A percentile compares a stretch with the other conserved stretches of the same genome.
Evolutionary conservation across 1,284 basidiomycete genomes (phyloP).

Genomic region (Ustilago trichophora): DNA sequence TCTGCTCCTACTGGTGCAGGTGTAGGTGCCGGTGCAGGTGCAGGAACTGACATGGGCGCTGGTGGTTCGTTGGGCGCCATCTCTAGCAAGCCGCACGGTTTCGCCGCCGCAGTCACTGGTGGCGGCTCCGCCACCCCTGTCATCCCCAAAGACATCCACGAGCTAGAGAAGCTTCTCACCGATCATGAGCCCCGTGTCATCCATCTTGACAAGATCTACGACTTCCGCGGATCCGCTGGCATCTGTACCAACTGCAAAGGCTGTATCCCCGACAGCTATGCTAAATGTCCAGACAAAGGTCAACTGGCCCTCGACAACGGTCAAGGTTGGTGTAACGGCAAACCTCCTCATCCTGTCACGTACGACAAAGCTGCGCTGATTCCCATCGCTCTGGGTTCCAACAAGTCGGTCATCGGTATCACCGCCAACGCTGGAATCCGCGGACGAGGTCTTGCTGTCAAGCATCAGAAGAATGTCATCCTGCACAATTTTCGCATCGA

Average conservation of each 20-base stretch:
- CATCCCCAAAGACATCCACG: constrained; percentile 61
- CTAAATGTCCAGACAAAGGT: constrained; percentile 62
- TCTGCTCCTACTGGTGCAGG: constrained; percentile 1
- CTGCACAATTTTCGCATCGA: constrained; percentile 66
- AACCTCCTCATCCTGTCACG: constrained; percentile 12
- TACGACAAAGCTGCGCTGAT: constrained; percentile 54
- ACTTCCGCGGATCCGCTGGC: constrained; percentile 61
- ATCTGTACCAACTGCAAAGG: constrained; percentile 59
- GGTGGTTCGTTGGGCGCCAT: not conserved
- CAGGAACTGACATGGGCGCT: not conserved
- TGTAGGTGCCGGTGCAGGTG: not conserved
- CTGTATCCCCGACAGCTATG: constrained; percentile 45
- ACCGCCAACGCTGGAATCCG: constrained; percentile 63
- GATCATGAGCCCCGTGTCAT: constrained; percentile 66
- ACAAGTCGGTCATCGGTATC: constrained; percentile 36
- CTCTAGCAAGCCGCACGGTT: constrained; percentile 31
- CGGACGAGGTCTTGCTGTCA: constrained; percentile 46
- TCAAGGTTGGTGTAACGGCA: constrained; percentile 63
- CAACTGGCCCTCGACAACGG: constrained; percentile 65
- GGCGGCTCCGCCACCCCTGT: constrained; percentile 65
- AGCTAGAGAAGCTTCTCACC: constrained; percentile 64
- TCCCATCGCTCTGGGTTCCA: constrained; percentile 8
- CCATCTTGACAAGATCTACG: constrained; percentile 63
- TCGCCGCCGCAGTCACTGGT: constrained; percentile 66
- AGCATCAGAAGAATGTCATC: constrained; percentile 62